Base-by-base conservation (phyloP, 768 basidiomycete genomes). In the Leucosporidium yakuticum region DNA sequence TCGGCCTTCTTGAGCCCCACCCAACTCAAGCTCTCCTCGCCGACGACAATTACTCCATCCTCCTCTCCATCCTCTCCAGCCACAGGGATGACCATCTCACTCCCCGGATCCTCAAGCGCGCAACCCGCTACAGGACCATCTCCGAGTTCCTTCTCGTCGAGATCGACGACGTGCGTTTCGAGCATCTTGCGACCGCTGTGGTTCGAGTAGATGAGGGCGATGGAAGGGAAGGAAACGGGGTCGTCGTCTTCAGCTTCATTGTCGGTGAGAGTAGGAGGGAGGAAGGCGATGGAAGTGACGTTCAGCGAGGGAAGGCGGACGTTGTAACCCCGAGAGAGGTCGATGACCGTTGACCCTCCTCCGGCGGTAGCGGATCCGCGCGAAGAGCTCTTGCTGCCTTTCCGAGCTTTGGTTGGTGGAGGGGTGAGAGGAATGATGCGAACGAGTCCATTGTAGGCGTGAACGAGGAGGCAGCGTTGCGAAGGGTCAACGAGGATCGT, bases 131-230 rank as follows among this genome's bases (percentile, higher is more conserved):
- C 54, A 58, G 62, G 25, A 17, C 65, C 68, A 21, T 73, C 62
- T 25, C 53, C 62, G 34, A 77, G 47, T 27, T 77, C 78, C 54
- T 76, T 68, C 21, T 74, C 70, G n/a, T 62, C 67, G 27, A 73
- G 62, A 36, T 70, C 66, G 68, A 74, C 36, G 1, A 48, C 39
- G 64, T 69, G 64, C 14, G 74, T 66, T 17, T 74, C 36, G 44
- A 79, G 63, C 14, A 63, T 57, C 8, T 63, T 82, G 79, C 68
- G 83, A 20, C 73, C 74, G 15, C 65, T 81, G 73, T 85, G 83
- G 76, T 91, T 87, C 14, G 85, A 74, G 73, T 88, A 84, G 14
- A 92, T 78, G 55, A 92, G 85, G 15, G 85, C 88, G 55, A 94
- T 77, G 0, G 64, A 51, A 3, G 83, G 83, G 23, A 44, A 25